A percentile compares a stretch with the other conserved stretches of the same genome.
Conservation (phyloP, 225 moss, liverwort and hornwort genomes). For the Neckera pumila region DNA sequence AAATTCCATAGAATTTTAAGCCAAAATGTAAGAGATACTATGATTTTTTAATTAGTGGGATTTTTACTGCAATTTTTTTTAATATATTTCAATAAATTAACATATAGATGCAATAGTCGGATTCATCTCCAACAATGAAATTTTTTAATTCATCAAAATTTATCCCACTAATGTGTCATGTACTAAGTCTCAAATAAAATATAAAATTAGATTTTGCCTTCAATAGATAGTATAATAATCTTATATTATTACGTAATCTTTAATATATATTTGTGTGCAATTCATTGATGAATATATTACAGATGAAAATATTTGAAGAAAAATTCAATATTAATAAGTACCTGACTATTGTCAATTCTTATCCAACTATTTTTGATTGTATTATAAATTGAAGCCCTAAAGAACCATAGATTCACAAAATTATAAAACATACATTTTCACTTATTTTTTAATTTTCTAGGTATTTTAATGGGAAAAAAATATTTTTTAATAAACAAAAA, state of each 20-base stretch:
- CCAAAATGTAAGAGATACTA: neutral
- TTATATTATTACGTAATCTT: no score
- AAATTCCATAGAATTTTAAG: neutral
- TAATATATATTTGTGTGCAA: neutral
- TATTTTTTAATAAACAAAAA: neutral
- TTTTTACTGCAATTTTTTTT: neutral
- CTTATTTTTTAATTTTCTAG: neutral
- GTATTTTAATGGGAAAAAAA: neutral
- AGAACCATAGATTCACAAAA: neutral
- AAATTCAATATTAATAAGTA: neutral
- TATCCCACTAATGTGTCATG: rapidly evolving
- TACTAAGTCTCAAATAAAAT: neutral
- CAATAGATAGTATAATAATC: neutral
- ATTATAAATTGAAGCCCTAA: neutral
- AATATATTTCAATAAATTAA: neutral
- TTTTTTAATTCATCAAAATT: neutral
- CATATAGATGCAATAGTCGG: neutral
- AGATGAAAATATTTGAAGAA: neutral
- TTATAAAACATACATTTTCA: no score
- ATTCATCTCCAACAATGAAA: neutral
- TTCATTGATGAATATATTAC: neutral
- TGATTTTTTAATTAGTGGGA: neutral
- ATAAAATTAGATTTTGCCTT: neutral
- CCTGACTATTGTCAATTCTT: neutral
- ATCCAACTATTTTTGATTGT: neutral